Evolutionary conservation across 257 asterid species (phyloP).

Genomic region (Solanum chiquidenum): DNA sequence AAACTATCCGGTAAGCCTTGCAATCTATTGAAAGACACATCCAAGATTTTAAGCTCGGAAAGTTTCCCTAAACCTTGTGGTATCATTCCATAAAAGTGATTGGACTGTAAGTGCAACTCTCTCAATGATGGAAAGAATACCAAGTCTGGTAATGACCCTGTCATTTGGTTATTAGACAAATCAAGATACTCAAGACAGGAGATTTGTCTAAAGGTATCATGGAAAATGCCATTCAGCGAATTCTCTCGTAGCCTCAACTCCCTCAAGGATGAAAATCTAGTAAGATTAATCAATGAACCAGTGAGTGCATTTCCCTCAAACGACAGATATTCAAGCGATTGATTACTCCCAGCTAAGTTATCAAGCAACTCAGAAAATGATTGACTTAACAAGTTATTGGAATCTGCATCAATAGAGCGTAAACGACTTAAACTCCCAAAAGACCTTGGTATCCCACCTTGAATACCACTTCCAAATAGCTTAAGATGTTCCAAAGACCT

Average conservation of each 20-base stretch:
- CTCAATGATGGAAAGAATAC: background rate
- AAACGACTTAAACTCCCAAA: background rate
- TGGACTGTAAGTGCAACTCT: background rate
- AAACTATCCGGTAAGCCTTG: slow-evolving; percentile 3
- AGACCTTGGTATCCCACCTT: background rate
- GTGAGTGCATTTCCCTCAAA: background rate
- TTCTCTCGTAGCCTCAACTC: background rate
- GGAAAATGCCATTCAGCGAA: background rate
- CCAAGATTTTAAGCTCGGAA: background rate
- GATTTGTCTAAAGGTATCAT: background rate
- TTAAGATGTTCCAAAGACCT: background rate
- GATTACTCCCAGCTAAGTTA: background rate
- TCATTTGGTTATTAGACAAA: background rate
- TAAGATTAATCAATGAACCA: background rate
- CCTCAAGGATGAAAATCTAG: slow-evolving; percentile 2
- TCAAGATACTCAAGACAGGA: background rate
- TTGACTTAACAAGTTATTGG: background rate
- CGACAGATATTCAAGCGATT: background rate
- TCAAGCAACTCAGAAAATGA: background rate
- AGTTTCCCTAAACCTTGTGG: background rate
- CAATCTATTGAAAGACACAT: background rate
- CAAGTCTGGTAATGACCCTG: slow-evolving; percentile 1
- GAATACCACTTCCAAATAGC: background rate
- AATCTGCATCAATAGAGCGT: background rate
- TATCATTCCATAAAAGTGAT: background rate